These are phyloP conservation scores for Nephelium lappaceum DNA, from an alignment of 345 rosid species.

Conservation along the genomic window DNA sequence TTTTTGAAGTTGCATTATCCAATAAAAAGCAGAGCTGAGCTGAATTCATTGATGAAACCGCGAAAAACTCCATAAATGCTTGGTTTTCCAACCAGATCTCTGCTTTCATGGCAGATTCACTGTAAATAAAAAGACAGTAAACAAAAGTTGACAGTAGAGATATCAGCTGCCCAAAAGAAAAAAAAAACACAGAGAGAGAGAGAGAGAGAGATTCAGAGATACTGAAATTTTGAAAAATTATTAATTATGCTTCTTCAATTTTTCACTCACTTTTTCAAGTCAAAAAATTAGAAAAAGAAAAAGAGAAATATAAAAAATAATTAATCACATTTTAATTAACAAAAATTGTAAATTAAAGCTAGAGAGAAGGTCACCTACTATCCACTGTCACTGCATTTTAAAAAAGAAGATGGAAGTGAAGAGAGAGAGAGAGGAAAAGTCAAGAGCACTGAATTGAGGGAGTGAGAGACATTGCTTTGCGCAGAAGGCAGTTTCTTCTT, in stretches of 20 bases:
- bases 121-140: conserved; percentile 23
- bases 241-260: conserved; percentile 33
- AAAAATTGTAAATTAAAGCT: conserved; percentile 20
- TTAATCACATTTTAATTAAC: not conserved
- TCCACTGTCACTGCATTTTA: not conserved
- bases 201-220: conserved; percentile 16
- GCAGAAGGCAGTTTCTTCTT: conserved; percentile 30
- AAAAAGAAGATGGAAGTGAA: not conserved
- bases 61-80: not conserved
- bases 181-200: not conserved
- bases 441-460: conserved; percentile 41
- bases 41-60: not conserved
- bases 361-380: conserved; percentile 38
- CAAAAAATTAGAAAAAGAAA: conserved; percentile 26
- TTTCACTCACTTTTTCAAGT: conserved; percentile 40
- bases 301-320: not conserved
- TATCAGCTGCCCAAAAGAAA: conserved; percentile 36
- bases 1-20: not conserved
- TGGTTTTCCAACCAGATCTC: conserved; percentile 30
- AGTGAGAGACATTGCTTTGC: conserved; percentile 48
- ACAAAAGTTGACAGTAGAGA: conserved; percentile 16
- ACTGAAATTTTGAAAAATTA: conserved; percentile 39
- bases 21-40: not conserved
- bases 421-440: conserved; percentile 15
- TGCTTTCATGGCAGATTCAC: conserved; percentile 18